Evolutionary conservation across 2,329 filamentous ascomycete species (phyloP).

Genomic region (Neonectria punicea): DNA sequence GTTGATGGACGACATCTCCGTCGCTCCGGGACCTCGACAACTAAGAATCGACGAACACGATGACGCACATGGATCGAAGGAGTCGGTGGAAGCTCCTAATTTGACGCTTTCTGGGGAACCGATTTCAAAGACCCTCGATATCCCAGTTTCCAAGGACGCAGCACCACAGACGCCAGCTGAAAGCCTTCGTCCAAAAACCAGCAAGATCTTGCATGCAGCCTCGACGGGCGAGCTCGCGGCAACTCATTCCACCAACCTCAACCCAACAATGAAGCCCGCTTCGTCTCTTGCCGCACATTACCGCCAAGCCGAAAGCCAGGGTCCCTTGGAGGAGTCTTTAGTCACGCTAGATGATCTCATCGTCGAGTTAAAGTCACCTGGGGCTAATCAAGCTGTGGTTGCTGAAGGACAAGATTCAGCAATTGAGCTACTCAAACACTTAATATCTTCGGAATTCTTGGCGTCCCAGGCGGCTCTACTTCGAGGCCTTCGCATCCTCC

Average conservation of each 20-base stretch:
- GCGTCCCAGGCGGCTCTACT: conserved; percentile 26
- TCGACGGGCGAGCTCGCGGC: not conserved
- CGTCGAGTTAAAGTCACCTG: conserved; percentile 21
- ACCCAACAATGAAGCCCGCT: not conserved
- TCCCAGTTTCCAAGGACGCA: not conserved
- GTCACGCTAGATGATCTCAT: conserved; percentile 26
- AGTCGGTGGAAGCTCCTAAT: not conserved
- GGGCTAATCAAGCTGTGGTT: not conserved
- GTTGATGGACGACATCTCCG: conserved; percentile 26
- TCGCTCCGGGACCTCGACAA: conserved; percentile 3
- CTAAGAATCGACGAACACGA: not conserved
- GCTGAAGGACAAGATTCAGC: conserved; percentile 27
- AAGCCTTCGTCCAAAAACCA: not conserved
- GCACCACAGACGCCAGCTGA: not conserved
- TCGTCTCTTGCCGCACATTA: not conserved
- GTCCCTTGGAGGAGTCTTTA: not conserved
- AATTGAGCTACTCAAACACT: conserved; percentile 27
- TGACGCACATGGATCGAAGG: not conserved
- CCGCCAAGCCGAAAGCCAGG: not conserved
- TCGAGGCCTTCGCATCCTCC: conserved; percentile 41
- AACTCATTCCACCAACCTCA: not conserved
- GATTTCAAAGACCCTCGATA: not conserved
- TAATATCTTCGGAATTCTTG: conserved; percentile 29
- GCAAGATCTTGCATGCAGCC: not conserved
- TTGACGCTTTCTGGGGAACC: not conserved